These are phyloP conservation scores for Marasmius fiardii DNA, from an alignment of 1,284 basidiomycete genomes.

Conservation along the genomic window DNA sequence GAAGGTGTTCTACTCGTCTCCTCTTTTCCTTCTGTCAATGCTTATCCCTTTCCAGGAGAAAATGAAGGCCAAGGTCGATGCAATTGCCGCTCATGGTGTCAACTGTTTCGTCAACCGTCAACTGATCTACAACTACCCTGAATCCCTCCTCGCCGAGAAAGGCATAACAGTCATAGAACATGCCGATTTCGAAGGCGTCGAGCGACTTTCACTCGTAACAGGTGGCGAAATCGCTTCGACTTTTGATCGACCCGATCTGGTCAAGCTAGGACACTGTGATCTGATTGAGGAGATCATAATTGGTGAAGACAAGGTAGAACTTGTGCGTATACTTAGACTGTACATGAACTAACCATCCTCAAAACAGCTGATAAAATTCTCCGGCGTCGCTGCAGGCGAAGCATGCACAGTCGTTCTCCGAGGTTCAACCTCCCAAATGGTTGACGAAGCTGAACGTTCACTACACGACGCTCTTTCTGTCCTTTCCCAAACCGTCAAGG, in stretches of 20 bases:
- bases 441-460: conserved; percentile 98
- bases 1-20: conserved; percentile 44
- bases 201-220: conserved; percentile 92
- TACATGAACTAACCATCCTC: neutral
- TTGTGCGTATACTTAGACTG: neutral
- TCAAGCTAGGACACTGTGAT: conserved; percentile 93
- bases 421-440: conserved; percentile 97
- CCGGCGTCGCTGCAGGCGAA: conserved; percentile 95
- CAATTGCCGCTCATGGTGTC: conserved; percentile 94
- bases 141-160: conserved; percentile 88
- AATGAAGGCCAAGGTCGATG: conserved; percentile 98
- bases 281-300: conserved; percentile 99
- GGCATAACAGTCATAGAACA: conserved; percentile 98
- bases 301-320: conserved; percentile 90
- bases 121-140: conserved; percentile 99
- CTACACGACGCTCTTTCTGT: conserved; percentile 97
- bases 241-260: conserved; percentile 91
- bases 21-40: conserved; percentile 2
- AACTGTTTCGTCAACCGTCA: conserved; percentile 99
- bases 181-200: conserved; percentile 95
- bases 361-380: conserved; percentile 94
- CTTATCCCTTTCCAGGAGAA: conserved; percentile 68
- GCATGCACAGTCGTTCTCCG: conserved; percentile 99
- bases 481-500: conserved; percentile 96
- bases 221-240: conserved; percentile 98